Conservation (phyloP, 202 grass and related monocot genomes). For the Carex arenaria region DNA sequence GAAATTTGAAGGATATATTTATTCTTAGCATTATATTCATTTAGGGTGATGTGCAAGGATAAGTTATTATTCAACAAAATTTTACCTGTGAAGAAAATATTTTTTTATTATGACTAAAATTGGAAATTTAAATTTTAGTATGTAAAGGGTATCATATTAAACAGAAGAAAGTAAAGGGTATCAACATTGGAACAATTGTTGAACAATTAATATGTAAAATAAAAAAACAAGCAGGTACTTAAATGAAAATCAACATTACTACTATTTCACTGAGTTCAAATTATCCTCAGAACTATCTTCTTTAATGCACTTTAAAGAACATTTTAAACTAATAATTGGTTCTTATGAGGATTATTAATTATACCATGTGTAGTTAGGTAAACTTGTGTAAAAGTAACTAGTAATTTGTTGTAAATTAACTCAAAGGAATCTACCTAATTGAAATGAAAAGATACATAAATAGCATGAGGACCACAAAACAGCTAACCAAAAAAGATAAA, state of each 20-base stretch:
- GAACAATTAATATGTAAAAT: not conserved
- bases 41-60: not conserved
- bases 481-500: not conserved
- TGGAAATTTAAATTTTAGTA: not conserved
- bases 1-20: not conserved
- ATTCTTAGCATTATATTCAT: not conserved
- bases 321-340: not conserved
- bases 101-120: not conserved
- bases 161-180: not conserved
- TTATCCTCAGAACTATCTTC: not conserved
- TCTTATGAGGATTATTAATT: not conserved
- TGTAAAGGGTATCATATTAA: not conserved
- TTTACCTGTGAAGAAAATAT: not conserved
- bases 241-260: not conserved
- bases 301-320: constrained; percentile 1
- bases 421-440: not conserved
- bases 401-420: constrained; percentile 29
- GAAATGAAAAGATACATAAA: not conserved
- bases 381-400: not conserved
- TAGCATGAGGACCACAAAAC: not conserved
- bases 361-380: not conserved
- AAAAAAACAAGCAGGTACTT: not conserved
- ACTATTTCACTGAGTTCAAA: not conserved
- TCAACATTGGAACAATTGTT: not conserved
- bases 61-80: not conserved